phyloP scores from a whole-genome alignment of 306 rosid species.

The Adenanthera pavonina region DNA sequence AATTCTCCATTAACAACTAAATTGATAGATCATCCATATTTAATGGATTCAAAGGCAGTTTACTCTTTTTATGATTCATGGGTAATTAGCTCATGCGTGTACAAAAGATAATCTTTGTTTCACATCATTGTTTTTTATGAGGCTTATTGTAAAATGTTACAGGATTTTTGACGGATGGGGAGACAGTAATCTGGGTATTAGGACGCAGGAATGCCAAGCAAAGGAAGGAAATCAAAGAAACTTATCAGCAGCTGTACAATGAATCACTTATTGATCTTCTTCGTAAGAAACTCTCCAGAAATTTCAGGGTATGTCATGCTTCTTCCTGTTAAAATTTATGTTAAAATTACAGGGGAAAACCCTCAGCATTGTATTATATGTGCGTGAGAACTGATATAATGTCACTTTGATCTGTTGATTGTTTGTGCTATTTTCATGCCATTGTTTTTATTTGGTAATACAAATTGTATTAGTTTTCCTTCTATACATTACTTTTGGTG shows the following conservation, averaged over 20 bases:
- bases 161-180: constrained; percentile 81
- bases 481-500: too few relatives aligned
- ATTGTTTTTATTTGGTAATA: neutral
- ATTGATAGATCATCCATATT: neutral
- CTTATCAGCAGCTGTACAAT: constrained; percentile 77
- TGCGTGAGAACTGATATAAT: constrained; percentile 25
- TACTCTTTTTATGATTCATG: constrained; percentile 10
- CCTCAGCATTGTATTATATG: constrained; percentile 2
- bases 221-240: constrained; percentile 70
- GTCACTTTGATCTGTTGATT: neutral
- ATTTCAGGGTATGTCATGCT: constrained; percentile 73
- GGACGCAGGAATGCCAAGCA: constrained; percentile 84
- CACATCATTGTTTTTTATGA: constrained; percentile 2
- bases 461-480: neutral
- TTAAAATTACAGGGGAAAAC: constrained; percentile 8
- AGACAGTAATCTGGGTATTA: constrained; percentile 62
- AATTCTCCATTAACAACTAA: neutral
- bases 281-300: constrained; percentile 75
- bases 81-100: neutral
- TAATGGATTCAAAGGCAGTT: neutral
- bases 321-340: neutral
- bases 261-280: constrained; percentile 76
- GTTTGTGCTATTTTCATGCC: neutral
- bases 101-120: neutral
- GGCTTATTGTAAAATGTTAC: constrained; percentile 28